These are phyloP conservation scores for Chlorophyllum brunneum DNA, from an alignment of 768 basidiomycete genomes.

Conservation along the genomic window DNA sequence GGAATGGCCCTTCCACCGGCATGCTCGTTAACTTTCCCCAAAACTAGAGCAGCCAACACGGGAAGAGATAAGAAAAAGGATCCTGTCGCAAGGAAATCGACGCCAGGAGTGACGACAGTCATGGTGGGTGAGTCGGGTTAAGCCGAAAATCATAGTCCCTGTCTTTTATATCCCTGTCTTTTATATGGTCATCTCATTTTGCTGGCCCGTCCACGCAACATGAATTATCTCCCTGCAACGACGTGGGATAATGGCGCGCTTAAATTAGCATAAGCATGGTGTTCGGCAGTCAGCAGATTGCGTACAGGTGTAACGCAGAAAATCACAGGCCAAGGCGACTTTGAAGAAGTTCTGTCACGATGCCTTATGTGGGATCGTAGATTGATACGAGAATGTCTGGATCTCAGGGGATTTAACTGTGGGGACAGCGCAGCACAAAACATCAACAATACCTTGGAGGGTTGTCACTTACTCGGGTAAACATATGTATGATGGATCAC, in stretches of 20 bases:
- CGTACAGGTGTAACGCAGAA: background rate
- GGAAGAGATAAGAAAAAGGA: conserved; percentile 16
- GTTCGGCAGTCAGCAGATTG: background rate
- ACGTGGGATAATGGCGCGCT: background rate
- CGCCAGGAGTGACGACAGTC: conserved; percentile 30
- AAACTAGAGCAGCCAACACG: conserved; percentile 12
- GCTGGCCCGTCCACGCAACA: background rate
- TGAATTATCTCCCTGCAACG: background rate
- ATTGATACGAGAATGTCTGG: background rate
- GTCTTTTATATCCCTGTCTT: background rate
- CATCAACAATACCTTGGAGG: no score
- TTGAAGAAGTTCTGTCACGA: background rate
- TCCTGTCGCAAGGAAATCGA: conserved; percentile 27
- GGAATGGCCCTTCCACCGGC: conserved; percentile 25
- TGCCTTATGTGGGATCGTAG: background rate
- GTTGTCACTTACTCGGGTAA: no score
- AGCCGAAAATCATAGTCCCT: background rate
- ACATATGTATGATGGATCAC: no score
- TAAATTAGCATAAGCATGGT: background rate
- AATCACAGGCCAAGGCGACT: conserved; percentile 3
- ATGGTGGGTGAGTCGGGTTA: conserved; percentile 12
- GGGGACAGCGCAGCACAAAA: no score
- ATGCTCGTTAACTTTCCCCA: conserved; percentile 13
- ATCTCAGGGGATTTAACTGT: no score
- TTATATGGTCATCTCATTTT: background rate